Conservation (phyloP, 2,329 filamentous ascomycete species). For the Triangularia setosa region DNA sequence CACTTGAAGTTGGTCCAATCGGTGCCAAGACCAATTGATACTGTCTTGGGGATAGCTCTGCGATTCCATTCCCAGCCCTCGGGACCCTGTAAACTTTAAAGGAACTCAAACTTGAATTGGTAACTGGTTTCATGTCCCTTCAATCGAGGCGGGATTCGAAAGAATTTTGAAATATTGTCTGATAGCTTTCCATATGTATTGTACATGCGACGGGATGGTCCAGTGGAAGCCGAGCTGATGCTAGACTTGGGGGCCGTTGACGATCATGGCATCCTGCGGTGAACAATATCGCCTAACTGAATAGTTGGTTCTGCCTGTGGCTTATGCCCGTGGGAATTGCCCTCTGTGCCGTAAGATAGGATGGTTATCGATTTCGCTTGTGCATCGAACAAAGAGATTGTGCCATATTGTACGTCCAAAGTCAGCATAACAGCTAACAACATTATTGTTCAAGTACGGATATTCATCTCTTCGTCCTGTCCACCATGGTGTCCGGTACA, state of each 20-base stretch:
- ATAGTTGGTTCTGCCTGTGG: background rate
- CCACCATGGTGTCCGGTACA: background rate
- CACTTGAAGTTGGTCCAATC: background rate
- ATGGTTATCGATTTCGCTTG: background rate
- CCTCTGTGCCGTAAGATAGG: background rate
- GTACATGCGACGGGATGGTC: background rate
- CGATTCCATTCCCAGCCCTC: slow-evolving; percentile 4
- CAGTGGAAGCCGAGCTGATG: background rate
- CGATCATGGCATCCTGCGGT: background rate
- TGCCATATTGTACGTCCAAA: background rate
- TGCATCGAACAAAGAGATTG: background rate
- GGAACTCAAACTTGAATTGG: background rate
- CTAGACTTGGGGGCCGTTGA: background rate
- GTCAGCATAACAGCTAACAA: background rate
- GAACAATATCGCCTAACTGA: background rate
- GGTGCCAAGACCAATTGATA: background rate
- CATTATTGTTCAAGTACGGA: background rate
- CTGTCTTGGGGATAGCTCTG: slow-evolving; percentile 3
- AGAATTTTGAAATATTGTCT: background rate
- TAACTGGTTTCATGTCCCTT: background rate
- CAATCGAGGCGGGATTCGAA: background rate
- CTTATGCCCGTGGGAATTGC: background rate
- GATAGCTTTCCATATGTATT: background rate
- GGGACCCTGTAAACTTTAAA: background rate
- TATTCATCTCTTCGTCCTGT: background rate